Base-by-base conservation (phyloP, 1,139 yeast genomes). In the Hansenula sp. region DNA sequence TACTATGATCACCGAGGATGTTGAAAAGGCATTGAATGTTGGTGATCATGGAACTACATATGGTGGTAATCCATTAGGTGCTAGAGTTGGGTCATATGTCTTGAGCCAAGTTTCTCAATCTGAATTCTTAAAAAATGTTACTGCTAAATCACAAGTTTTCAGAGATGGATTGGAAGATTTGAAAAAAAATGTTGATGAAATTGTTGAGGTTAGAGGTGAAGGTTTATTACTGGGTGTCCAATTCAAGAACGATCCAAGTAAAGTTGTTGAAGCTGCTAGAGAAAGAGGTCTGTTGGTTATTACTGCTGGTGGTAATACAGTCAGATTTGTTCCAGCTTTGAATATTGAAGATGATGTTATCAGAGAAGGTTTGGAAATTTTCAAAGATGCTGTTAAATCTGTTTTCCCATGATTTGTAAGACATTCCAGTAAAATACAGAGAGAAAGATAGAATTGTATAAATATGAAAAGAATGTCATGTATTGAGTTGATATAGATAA, bases 41-140 rank as follows among this genome's bases (percentile, higher is more conserved):
- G 99, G 99, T 44, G 99, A 93, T 61, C 99, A 93, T 62, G 99
- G 99, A 42, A 91, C 98, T 5, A 93, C 99, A 0, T 93, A 86
- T 61, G 99, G 99, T 50, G 99, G 99, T 43, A 93, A 93, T 63
- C 98, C 99, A 41, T 71, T 93, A 50, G 99, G 91, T 2, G 74
- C 94, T 36, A 79, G 91, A 49, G 77, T 93, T 44, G 96, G 93
- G 7, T 72, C 76, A 40, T 83, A 82, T 58, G 95, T 91, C 17
- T 68, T 93, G 30, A 81, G 76, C 41, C 77, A 80, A 53, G 74
- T 93, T 40, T 74, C 90, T 12, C 68, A 83, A 43, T 67, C 73
- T 4, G 74, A 70, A 21, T 83, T 93, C 53, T 74, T 89, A 55
- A 60, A 66, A 7, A 67, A 71, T 12, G 97, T 93, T 17, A 61